Evolutionary conservation across 306 rosid genomes (phyloP).

Genomic region (Pachyrhizus erosus): DNA sequence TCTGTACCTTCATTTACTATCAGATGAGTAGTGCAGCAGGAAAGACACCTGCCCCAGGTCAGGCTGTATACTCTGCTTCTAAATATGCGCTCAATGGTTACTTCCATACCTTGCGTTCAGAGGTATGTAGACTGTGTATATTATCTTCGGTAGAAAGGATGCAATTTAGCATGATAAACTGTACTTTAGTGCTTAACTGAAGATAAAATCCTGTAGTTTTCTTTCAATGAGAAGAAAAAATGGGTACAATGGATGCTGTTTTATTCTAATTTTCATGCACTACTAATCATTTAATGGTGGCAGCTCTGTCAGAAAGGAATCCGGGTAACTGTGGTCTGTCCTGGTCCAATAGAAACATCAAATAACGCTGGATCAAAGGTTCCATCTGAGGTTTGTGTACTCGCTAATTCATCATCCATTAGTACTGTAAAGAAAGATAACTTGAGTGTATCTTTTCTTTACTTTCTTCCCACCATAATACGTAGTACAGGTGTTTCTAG

Average conservation of each 20-base stretch:
- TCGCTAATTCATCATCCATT: slow-evolving; percentile 34
- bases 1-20: slow-evolving; percentile 41
- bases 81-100: slow-evolving; percentile 91
- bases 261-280: slow-evolving; percentile 20
- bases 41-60: slow-evolving; percentile 95
- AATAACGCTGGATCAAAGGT: slow-evolving; percentile 53
- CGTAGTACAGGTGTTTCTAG: slow-evolving; percentile 8
- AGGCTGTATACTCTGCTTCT: slow-evolving; percentile 93
- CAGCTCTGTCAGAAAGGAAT: slow-evolving; percentile 89
- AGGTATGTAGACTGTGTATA: slow-evolving; percentile 58
- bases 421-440: slow-evolving; percentile 31
- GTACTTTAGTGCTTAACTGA: not conserved
- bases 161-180: slow-evolving; percentile 18
- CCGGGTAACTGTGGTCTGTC: slow-evolving; percentile 87
- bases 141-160: slow-evolving; percentile 34
- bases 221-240: not conserved
- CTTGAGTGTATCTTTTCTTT: slow-evolving; percentile 21
- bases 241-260: not conserved
- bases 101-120: slow-evolving; percentile 91
- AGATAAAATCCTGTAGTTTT: slow-evolving; percentile 23
- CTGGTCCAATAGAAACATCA: slow-evolving; percentile 89
- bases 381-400: slow-evolving; percentile 70
- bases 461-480: slow-evolving; percentile 26
- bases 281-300: slow-evolving; percentile 29
- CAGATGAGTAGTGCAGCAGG: slow-evolving; percentile 99